These are phyloP conservation scores for Peziza echinospora DNA, from an alignment of 495 filamentous ascomycete species.

Conservation along the genomic window DNA sequence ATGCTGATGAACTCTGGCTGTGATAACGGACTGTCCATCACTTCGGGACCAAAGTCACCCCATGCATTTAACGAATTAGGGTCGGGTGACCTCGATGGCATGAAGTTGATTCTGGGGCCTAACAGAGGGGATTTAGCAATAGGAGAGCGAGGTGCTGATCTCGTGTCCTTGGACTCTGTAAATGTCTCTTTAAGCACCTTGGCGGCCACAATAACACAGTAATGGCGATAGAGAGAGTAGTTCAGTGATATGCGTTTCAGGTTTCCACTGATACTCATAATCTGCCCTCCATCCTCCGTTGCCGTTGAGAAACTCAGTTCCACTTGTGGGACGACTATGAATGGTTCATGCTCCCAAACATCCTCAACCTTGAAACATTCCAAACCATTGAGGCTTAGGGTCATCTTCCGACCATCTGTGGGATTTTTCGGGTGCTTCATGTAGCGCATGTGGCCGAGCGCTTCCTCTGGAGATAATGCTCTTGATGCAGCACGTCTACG, in stretches of 20 bases:
- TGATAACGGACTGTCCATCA: conserved; percentile 5
- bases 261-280: conserved; percentile 69
- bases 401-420: conserved; percentile 67
- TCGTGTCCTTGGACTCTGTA: conserved; percentile 10
- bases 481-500: conserved; percentile 37
- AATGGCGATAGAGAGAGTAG: conserved; percentile 88
- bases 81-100: neutral
- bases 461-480: conserved; percentile 34
- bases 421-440: conserved; percentile 28
- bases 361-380: conserved; percentile 74
- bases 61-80: neutral
- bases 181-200: conserved; percentile 60
- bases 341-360: conserved; percentile 63
- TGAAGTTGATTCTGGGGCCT: neutral
- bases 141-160: conserved; percentile 5
- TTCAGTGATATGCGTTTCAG: conserved; percentile 58
- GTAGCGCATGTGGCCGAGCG: conserved; percentile 26
- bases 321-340: conserved; percentile 65
- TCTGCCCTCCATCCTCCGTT: conserved; percentile 62
- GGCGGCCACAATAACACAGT: conserved; percentile 62
- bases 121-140: neutral
- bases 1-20: conserved; percentile 46
- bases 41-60: neutral
- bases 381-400: conserved; percentile 57
- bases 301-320: conserved; percentile 69